Percentiles rank a stretch among this genome's conserved stretches.
Evolutionary conservation across 768 basidiomycete species (phyloP).

Genomic region (Naematelia encephala): DNA sequence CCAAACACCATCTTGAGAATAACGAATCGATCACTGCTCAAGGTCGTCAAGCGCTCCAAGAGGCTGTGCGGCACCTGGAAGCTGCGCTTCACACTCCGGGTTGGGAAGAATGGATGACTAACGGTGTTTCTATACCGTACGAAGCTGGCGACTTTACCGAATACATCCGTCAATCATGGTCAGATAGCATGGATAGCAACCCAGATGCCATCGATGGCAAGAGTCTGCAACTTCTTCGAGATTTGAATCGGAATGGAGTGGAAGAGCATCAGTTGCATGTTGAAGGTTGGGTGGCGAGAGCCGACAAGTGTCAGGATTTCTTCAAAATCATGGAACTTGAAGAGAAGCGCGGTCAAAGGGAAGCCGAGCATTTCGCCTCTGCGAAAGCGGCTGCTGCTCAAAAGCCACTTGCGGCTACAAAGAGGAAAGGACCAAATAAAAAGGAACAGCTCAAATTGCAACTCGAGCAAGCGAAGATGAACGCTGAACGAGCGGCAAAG

Average conservation of each 20-base stretch:
- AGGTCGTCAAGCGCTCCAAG: slow-evolving; percentile 13
- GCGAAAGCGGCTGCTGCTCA: slow-evolving; percentile 4
- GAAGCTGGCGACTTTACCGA: slow-evolving; percentile 17
- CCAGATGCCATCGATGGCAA: slow-evolving; percentile 20
- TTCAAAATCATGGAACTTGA: slow-evolving; percentile 1
- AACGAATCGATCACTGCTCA: slow-evolving; percentile 6
- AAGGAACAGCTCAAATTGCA: slow-evolving; percentile 12
- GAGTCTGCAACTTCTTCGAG: slow-evolving; percentile 16
- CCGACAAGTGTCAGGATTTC: slow-evolving; percentile 1
- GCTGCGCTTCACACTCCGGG: slow-evolving; percentile 19
- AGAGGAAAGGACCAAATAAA: background rate
- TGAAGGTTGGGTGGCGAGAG: slow-evolving; percentile 14
- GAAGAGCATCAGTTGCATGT: slow-evolving; percentile 14
- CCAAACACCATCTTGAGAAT: slow-evolving; percentile 9
- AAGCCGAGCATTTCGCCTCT: slow-evolving; percentile 3
- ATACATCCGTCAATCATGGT: slow-evolving; percentile 24
- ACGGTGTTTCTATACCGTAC: slow-evolving; percentile 24
- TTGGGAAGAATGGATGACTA: slow-evolving; percentile 38
- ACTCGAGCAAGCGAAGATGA: slow-evolving; percentile 21
- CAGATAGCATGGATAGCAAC: slow-evolving; percentile 18
- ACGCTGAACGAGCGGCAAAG: slow-evolving; percentile 10
- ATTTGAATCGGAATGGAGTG: slow-evolving; percentile 16
- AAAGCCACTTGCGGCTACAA: background rate
- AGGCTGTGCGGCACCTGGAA: slow-evolving; percentile 23
- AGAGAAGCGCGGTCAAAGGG: slow-evolving; percentile 9